phyloP scores from a whole-genome alignment of 768 basidiomycete genomes.

The Russula virescens region DNA sequence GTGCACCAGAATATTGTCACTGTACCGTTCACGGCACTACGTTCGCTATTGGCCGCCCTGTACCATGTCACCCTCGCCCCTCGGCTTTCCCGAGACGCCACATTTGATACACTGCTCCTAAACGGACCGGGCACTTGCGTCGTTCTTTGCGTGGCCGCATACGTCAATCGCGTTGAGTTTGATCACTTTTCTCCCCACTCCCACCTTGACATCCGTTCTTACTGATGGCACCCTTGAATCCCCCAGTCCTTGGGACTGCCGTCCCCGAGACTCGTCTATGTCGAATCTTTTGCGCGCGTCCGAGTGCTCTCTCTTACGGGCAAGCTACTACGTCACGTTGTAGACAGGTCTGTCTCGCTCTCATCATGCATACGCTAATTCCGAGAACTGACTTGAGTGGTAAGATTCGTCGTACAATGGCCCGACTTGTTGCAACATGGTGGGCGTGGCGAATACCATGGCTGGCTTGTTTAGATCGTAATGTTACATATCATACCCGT shows the following conservation, averaged over 20 bases:
- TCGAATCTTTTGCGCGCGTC: constrained; percentile 93
- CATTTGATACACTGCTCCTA: constrained; percentile 74
- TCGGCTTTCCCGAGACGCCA: constrained; percentile 28
- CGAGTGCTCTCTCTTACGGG: constrained; percentile 76
- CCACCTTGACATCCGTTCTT: constrained; percentile 4
- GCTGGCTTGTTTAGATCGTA: constrained; percentile 55
- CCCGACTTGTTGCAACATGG: constrained; percentile 44
- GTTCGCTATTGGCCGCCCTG: constrained; percentile 57
- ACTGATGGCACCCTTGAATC: background rate
- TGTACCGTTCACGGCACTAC: constrained; percentile 56
- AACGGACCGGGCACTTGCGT: constrained; percentile 97
- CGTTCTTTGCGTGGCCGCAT: constrained; percentile 63
- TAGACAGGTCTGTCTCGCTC: constrained; percentile 53
- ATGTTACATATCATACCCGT: background rate
- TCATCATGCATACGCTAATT: background rate
- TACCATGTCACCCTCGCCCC: constrained; percentile 56
- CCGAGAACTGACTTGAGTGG: constrained; percentile 8
- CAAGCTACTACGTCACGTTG: constrained; percentile 71
- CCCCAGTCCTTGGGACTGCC: constrained; percentile 67
- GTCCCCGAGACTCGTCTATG: constrained; percentile 71
- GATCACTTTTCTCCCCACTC: background rate
- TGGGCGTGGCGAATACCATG: constrained; percentile 46
- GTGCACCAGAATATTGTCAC: constrained; percentile 79
- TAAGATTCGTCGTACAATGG: constrained; percentile 91
- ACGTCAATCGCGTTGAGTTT: constrained; percentile 60